phyloP scores from a whole-genome alignment of 306 rosid genomes.

The Trifolium dubium region DNA sequence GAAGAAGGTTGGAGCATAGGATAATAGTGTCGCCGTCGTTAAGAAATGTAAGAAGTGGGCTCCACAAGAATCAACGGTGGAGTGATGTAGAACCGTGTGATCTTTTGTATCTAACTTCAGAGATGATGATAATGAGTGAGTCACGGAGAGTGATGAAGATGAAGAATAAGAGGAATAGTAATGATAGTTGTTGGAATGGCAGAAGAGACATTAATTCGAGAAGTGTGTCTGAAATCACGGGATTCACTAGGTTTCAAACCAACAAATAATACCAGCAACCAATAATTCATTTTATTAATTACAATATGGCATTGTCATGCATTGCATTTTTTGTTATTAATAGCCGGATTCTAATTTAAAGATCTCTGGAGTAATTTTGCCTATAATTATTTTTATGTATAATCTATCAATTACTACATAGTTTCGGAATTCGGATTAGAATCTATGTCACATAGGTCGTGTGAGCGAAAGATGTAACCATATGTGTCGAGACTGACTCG shows the following conservation, averaged over 20 bases:
- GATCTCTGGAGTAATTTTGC: too few species aligned
- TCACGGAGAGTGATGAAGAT: background rate
- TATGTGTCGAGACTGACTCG: too few species aligned
- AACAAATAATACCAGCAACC: slow-evolving; percentile 1
- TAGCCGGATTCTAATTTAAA: too few species aligned
- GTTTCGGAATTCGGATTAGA: too few species aligned
- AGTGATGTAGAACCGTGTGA: slow-evolving; percentile 81
- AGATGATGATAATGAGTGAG: slow-evolving; percentile 70
- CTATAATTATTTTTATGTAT: too few species aligned
- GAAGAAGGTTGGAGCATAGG: slow-evolving; percentile 66
- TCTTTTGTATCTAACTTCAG: slow-evolving; percentile 71
- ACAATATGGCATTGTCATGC: too few species aligned
- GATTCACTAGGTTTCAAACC: slow-evolving; percentile 59
- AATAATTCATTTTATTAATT: background rate
- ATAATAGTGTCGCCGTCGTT: slow-evolving; percentile 70
- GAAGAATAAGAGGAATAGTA: background rate
- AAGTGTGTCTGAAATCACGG: slow-evolving; percentile 87
- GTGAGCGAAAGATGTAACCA: too few species aligned
- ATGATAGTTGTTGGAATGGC: slow-evolving; percentile 26
- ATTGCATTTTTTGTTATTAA: too few species aligned
- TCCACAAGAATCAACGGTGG: slow-evolving; percentile 65
- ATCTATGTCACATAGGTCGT: too few species aligned
- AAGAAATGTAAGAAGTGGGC: background rate
- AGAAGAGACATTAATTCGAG: slow-evolving; percentile 59
- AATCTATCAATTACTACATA: too few species aligned